A percentile compares a stretch with the other conserved stretches of the same genome.
Conservation (phyloP, 345 rosid genomes). For the Lepidium aucheri region DNA sequence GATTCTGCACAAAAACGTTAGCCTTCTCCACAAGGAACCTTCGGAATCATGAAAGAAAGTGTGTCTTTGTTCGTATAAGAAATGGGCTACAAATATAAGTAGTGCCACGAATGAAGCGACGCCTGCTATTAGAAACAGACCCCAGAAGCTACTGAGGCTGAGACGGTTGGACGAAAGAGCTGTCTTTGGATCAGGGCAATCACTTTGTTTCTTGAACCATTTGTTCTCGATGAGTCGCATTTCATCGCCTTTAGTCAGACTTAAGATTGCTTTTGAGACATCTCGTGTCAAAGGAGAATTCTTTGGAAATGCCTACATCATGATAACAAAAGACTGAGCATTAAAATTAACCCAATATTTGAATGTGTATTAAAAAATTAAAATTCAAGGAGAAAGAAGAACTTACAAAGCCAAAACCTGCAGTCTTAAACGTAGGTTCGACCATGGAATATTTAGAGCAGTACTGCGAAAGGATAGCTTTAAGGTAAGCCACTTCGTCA, state of each 20-base stretch:
- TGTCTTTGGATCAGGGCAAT: conserved; percentile 10
- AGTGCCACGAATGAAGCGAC: conserved; percentile 30
- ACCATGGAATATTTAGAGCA: conserved; percentile 20
- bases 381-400: not conserved
- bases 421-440: conserved; percentile 14
- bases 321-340: not conserved
- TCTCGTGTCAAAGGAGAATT: conserved; percentile 31
- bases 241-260: conserved; percentile 24
- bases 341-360: not conserved
- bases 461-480: conserved; percentile 4
- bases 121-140: conserved; percentile 38
- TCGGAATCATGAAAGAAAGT: conserved; percentile 4
- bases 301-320: conserved; percentile 33
- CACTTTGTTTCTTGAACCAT: not conserved
- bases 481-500: conserved; percentile 31
- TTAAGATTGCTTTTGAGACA: conserved; percentile 40
- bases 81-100: conserved; percentile 5
- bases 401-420: conserved; percentile 45
- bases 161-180: conserved; percentile 26
- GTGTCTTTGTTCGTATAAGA: conserved; percentile 10
- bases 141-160: conserved; percentile 34
- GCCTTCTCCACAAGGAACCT: conserved; percentile 22
- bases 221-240: conserved; percentile 20
- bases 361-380: too few species aligned
- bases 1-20: conserved; percentile 9